Conservation (phyloP, 768 basidiomycete genomes). For the Trametes cubensis region DNA sequence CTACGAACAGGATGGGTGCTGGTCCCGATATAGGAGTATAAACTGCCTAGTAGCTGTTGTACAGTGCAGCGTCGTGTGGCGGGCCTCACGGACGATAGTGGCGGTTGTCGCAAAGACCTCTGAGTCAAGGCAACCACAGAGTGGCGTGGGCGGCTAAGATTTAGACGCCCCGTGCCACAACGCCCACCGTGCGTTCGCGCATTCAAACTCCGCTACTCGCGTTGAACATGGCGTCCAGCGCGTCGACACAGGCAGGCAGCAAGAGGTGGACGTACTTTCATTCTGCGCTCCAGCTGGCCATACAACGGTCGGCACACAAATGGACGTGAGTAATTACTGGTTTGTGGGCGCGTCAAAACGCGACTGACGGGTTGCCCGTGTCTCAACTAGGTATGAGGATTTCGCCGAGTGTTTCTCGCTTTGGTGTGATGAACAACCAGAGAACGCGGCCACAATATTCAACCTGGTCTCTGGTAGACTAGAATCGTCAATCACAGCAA, state of each 20-base stretch:
- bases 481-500: slow-evolving; percentile 58
- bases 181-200: background rate
- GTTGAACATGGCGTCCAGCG: slow-evolving; percentile 32
- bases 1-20: too few relatives aligned
- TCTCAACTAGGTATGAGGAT: slow-evolving; percentile 46
- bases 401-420: slow-evolving; percentile 45
- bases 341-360: background rate
- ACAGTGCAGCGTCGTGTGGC: too few relatives aligned
- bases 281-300: slow-evolving; percentile 54
- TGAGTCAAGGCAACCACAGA: too few relatives aligned
- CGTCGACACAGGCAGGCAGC: slow-evolving; percentile 34
- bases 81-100: too few relatives aligned
- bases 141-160: background rate
- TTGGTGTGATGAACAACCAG: slow-evolving; percentile 42
- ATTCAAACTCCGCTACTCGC: slow-evolving; percentile 26
- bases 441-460: slow-evolving; percentile 37
- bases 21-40: too few relatives aligned
- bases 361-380: background rate
- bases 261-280: slow-evolving; percentile 57
- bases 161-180: slow-evolving; percentile 7
- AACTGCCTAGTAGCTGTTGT: background rate
- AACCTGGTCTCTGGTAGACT: slow-evolving; percentile 73
- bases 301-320: slow-evolving; percentile 53
- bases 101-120: too few relatives aligned
- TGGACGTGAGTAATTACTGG: slow-evolving; percentile 47